Conservation (phyloP, 345 rosid genomes). For the Salix dunnii region DNA sequence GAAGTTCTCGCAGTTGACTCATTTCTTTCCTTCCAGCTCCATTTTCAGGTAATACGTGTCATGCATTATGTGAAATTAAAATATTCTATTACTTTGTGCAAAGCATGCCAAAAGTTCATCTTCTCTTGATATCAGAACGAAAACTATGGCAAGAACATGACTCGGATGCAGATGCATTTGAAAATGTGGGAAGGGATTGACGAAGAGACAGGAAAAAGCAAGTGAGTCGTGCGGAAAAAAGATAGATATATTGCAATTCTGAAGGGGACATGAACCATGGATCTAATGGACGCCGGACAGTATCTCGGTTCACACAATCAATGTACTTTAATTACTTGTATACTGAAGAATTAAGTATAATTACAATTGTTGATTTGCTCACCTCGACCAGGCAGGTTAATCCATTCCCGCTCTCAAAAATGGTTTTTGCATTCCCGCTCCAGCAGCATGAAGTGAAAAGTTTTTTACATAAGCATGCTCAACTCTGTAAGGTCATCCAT, state of each 20-base stretch:
- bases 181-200: neutral
- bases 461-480: conserved; percentile 34
- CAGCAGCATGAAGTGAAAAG: neutral
- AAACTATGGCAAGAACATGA: neutral
- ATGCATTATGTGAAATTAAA: too few relatives aligned
- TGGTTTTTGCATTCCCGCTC: neutral
- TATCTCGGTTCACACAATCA: neutral
- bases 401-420: conserved; percentile 2
- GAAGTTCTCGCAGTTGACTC: too few relatives aligned
- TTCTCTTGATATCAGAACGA: neutral
- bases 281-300: neutral
- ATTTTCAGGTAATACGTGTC: too few relatives aligned
- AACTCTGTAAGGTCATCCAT: conserved; percentile 81
- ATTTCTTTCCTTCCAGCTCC: too few relatives aligned
- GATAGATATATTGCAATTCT: neutral
- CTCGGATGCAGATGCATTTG: neutral
- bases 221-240: neutral
- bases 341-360: neutral
- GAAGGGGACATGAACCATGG: neutral
- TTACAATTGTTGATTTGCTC: conserved; percentile 1
- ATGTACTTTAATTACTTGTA: conserved; percentile 1
- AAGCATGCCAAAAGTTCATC: too few relatives aligned
- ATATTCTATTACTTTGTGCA: too few relatives aligned
- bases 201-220: neutral
- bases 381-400: neutral